Percentiles rank a stretch among this genome's conserved stretches.
These are phyloP conservation scores for Zarea fungicola DNA, from an alignment of 2,329 filamentous ascomycete species.

Conservation along the genomic window DNA sequence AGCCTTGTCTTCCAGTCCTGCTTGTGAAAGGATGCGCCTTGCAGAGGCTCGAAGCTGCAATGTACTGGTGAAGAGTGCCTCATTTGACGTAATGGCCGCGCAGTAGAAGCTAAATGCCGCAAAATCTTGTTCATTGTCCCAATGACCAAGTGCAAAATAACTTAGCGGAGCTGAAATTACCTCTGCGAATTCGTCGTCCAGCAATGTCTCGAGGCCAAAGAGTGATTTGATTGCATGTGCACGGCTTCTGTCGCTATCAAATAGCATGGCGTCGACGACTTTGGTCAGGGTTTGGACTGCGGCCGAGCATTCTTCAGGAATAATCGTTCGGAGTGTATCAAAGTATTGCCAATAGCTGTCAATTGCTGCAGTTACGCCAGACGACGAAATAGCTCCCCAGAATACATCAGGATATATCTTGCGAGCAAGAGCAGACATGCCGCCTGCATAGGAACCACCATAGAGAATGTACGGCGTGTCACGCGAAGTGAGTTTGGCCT, in stretches of 20 bases:
- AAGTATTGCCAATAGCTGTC: constrained; percentile 67
- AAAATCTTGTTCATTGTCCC: constrained; percentile 44
- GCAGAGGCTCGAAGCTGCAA: constrained; percentile 31
- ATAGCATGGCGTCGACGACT: constrained; percentile 47
- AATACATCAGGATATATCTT: constrained; percentile 73
- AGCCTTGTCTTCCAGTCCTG: constrained; percentile 34
- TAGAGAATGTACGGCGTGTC: constrained; percentile 71
- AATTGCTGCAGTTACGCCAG: constrained; percentile 72
- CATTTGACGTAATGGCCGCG: constrained; percentile 37
- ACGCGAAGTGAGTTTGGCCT: constrained; percentile 60
- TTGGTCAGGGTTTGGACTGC: constrained; percentile 54
- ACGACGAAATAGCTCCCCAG: constrained; percentile 74
- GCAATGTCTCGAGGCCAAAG: constrained; percentile 8
- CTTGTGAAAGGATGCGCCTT: constrained; percentile 34
- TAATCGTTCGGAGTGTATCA: constrained; percentile 45
- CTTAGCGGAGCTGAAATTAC: constrained; percentile 36
- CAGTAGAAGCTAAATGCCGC: constrained; percentile 44
- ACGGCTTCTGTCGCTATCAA: constrained; percentile 28
- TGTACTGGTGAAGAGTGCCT: constrained; percentile 37
- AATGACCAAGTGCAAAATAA: constrained; percentile 46
- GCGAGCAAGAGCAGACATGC: constrained; percentile 70
- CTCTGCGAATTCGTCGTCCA: constrained; percentile 38
- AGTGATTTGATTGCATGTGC: constrained; percentile 41
- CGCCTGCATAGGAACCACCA: constrained; percentile 79
- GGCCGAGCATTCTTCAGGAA: constrained; percentile 56